Conservation (phyloP, 768 basidiomycete species). For the Mycena latifolia region DNA sequence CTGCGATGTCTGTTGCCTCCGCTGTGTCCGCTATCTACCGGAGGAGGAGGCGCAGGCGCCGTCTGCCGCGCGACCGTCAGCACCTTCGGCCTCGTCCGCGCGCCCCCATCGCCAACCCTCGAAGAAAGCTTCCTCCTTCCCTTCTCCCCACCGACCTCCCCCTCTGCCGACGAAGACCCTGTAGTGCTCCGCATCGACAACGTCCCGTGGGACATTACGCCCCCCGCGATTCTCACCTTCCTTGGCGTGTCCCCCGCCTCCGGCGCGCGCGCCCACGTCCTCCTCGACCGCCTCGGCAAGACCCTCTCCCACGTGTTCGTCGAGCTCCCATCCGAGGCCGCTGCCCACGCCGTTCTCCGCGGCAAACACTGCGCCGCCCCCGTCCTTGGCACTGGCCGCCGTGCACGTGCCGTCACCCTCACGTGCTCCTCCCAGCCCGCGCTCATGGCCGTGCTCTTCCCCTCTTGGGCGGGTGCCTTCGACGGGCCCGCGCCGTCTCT, state of each 20-base stretch:
- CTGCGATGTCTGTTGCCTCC: no score
- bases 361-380: slow-evolving; percentile 59
- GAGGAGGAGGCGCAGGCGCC: no score
- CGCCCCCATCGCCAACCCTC: slow-evolving; percentile 32
- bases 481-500: slow-evolving; percentile 77
- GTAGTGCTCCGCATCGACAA: slow-evolving; percentile 88
- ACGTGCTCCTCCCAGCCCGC: slow-evolving; percentile 86
- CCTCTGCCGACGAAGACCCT: slow-evolving; percentile 47
- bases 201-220: slow-evolving; percentile 94
- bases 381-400: slow-evolving; percentile 81
- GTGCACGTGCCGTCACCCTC: slow-evolving; percentile 87
- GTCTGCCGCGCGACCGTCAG: slow-evolving; percentile 79
- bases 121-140: slow-evolving; percentile 31
- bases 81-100: slow-evolving; percentile 69
- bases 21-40: no score
- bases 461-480: slow-evolving; percentile 83
- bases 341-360: slow-evolving; percentile 76
- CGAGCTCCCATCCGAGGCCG: slow-evolving; percentile 72
- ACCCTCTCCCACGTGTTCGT: slow-evolving; percentile 89
- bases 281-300: slow-evolving; percentile 86
- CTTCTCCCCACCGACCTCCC: slow-evolving; percentile 31
- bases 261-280: slow-evolving; percentile 76
- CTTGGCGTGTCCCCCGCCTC: slow-evolving; percentile 77
- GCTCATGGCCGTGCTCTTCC: slow-evolving; percentile 88
- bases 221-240: slow-evolving; percentile 76